Evolutionary conservation across 164 flowering plant genomes (phyloP), one percentile per base, ranked within the genome.

Genomic region (Euptelea pleiosperma): DNA sequence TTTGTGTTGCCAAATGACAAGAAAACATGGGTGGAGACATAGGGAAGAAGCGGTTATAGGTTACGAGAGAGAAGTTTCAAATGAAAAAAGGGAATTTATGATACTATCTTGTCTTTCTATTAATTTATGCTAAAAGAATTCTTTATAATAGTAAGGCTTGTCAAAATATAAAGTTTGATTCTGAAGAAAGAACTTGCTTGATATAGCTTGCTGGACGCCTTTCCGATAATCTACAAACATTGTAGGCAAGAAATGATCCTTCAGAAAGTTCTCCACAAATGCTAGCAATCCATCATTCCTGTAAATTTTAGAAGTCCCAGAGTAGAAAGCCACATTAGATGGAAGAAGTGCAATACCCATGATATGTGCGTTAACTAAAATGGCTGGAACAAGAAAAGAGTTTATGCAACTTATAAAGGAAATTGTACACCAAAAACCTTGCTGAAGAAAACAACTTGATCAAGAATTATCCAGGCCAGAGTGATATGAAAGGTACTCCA

Each of bases 171-270:
- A n/a, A 31, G 15, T 51, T 26, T 10, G 15, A 31, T 48, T 35
- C 7, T 48, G 64, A 55, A 62, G 14, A 67, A 28, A 28, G 54
- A 72, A 84, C 95, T 77, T 79, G 57, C 97, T 94, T 87, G 99
- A 91, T 80, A 91, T 94, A 62, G 99, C 99, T 73, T 90, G 96
- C 57, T 94, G 99, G 19, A 94, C 93, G 52, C 93, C 79, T 84
- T 94, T 91, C 52, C 99, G 79, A 69, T 94, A 94, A 71, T 94
- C 99, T 24, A 89, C 94, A 66, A 85, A 91, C 89, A 94, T 82
- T 6, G 98, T 85, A 29, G 99, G 99, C 52, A 94, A 70, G 65
- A 94, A 84, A 61, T 91, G 97, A 62, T 91, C 99, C 77, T 91
- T 94, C 70, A 91, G 85, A 74, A 94, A 94, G 67, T 91, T 94